phyloP scores from a whole-genome alignment of 2,329 filamentous ascomycete genomes.

The Biscogniauxia mediterranea region DNA sequence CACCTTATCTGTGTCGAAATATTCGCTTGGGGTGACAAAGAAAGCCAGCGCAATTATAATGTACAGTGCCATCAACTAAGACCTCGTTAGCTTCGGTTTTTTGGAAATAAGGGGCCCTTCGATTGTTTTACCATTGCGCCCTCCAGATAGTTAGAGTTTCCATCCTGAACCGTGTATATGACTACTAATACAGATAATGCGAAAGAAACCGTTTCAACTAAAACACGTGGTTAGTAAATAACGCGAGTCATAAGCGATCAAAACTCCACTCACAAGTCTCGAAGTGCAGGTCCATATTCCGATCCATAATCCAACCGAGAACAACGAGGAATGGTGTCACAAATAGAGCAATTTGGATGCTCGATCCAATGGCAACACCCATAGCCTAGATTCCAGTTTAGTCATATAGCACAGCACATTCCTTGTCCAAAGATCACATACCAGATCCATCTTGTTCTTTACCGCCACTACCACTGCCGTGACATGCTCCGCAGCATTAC shows the following conservation, averaged over 20 bases:
- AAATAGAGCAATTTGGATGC: slow-evolving; percentile 78
- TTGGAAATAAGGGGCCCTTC: not conserved
- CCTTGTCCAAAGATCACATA: slow-evolving; percentile 13
- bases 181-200: slow-evolving; percentile 74
- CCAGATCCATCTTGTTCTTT: slow-evolving; percentile 72
- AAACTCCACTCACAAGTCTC: slow-evolving; percentile 54
- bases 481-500: slow-evolving; percentile 78
- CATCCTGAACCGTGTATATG: slow-evolving; percentile 75
- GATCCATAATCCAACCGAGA: slow-evolving; percentile 71
- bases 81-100: slow-evolving; percentile 15
- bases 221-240: slow-evolving; percentile 17
- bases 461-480: slow-evolving; percentile 77
- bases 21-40: slow-evolving; percentile 52
- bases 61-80: slow-evolving; percentile 49
- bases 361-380: slow-evolving; percentile 78
- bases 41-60: slow-evolving; percentile 61
- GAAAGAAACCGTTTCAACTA: slow-evolving; percentile 74
- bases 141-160: slow-evolving; percentile 81
- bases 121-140: slow-evolving; percentile 62
- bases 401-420: not conserved
- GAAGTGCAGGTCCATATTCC: slow-evolving; percentile 76
- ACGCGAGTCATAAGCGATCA: not conserved
- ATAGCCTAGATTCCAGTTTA: slow-evolving; percentile 51
- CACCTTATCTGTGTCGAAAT: slow-evolving; percentile 39
- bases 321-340: slow-evolving; percentile 80